A percentile compares a stretch with the other conserved stretches of the same genome.
These are phyloP conservation scores for Populus pruinosa DNA, from an alignment of 345 rosid species.

Conservation along the genomic window DNA sequence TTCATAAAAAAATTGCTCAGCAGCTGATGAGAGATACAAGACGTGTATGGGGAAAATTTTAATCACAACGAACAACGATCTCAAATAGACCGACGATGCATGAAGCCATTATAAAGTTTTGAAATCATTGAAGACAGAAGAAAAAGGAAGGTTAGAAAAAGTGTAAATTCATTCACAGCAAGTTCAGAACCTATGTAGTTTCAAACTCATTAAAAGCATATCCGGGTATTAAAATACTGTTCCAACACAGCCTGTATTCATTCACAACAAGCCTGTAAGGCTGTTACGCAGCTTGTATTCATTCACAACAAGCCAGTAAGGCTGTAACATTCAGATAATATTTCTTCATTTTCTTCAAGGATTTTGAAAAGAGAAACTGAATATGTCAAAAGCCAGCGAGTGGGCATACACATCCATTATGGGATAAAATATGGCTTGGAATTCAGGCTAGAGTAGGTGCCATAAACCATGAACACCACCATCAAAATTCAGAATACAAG, in stretches of 20 bases:
- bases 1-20: background rate
- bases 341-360: background rate
- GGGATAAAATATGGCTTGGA: background rate
- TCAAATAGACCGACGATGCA: background rate
- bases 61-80: background rate
- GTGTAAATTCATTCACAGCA: too few species aligned
- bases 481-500: background rate
- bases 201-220: too few species aligned
- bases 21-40: background rate
- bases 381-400: background rate
- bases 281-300: background rate
- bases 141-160: background rate
- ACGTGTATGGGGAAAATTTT: background rate
- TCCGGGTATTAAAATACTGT: too few species aligned
- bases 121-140: too few species aligned
- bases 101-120: background rate
- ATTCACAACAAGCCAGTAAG: background rate
- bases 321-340: background rate
- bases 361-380: background rate
- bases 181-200: too few species aligned
- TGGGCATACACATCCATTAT: background rate
- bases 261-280: background rate
- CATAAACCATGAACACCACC: background rate
- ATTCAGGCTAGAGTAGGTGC: background rate
- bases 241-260: background rate